Conservation (phyloP, 768 basidiomycete species). For the Gloeophyllum trabeum region DNA sequence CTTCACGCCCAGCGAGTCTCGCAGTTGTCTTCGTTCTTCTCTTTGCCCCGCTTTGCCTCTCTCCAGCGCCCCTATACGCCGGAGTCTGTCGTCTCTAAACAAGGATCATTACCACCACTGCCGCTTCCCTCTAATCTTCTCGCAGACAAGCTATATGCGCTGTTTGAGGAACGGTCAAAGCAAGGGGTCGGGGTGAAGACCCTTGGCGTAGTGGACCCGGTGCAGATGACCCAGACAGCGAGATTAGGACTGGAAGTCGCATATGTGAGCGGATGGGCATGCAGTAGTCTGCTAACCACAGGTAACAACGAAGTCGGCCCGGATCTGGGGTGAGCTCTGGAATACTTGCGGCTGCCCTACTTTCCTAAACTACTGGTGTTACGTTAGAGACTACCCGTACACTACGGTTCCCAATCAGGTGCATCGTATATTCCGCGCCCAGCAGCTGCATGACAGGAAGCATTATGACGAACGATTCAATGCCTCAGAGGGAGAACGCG, state of each 20-base stretch:
- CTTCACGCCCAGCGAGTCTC: slow-evolving; percentile 47
- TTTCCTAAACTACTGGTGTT: not conserved
- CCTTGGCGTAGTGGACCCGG: slow-evolving; percentile 88
- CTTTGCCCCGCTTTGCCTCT: slow-evolving; percentile 57
- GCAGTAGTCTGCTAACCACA: slow-evolving; percentile 78
- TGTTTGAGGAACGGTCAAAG: slow-evolving; percentile 51
- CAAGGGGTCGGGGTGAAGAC: slow-evolving; percentile 72
- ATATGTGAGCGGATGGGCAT: slow-evolving; percentile 91
- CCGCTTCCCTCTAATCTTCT: slow-evolving; percentile 70
- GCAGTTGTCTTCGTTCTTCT: slow-evolving; percentile 64
- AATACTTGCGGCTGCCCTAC: not conserved
- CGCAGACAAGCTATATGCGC: slow-evolving; percentile 73
- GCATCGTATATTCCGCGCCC: slow-evolving; percentile 82
- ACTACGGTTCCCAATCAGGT: slow-evolving; percentile 96
- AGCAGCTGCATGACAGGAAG: slow-evolving; percentile 88
- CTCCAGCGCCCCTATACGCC: slow-evolving; percentile 77
- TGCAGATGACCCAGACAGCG: slow-evolving; percentile 95
- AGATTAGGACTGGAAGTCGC: slow-evolving; percentile 65
- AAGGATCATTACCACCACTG: slow-evolving; percentile 74
- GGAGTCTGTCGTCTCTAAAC: slow-evolving; percentile 74
- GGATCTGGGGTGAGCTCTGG: slow-evolving; percentile 57
- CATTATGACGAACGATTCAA: slow-evolving; percentile 81
- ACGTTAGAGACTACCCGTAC: slow-evolving; percentile 79
- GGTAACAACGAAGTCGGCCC: slow-evolving; percentile 89
- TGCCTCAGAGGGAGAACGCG: slow-evolving; percentile 48